Evolutionary conservation across 805 yeast genomes (phyloP), one percentile per base, ranked within the genome.

Genomic region (Cyberlindnera maclurae): DNA sequence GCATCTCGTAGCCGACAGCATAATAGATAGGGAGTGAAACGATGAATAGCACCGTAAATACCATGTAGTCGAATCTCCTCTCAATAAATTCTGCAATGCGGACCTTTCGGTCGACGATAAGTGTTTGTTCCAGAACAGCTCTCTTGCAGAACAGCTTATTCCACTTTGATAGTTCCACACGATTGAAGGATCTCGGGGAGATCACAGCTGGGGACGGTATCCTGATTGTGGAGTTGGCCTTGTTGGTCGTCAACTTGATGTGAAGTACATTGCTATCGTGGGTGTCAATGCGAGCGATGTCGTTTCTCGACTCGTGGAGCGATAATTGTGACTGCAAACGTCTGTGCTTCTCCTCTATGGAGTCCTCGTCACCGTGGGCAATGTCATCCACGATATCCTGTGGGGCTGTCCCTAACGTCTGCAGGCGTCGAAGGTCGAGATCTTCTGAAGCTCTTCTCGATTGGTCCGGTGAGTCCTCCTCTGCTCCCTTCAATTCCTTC

Each of bases 21-120:
- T 72, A 80, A 57, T 79, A 82, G 22, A 80, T 63, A 2, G 84
- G 81, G 10, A 80, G 42, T 1, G 88, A 80, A 3, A 63, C 67
- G 7, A 78, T 49, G 41, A 78, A 71, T 10, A 82, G 41, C 0
- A 64, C 31, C 0, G 52, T 40, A 54, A 75, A 77, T 3, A 77
- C 51, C 12, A 69, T 43, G 73, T 79, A 77, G 56, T 80, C 87
- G 41, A 78, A 65, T 50, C 75, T 59, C 26, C 61, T 61, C 5
- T 64, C 57, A 10, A 70, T 54, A 39, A 64, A 63, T 11, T 65
- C 50, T 2, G 68, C 65, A 13, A 64, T 52, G 5, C 29, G 33
- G 29, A 57, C 47, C 12, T 64, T 39, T 15, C 54, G 38, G 15
- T 51, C 40, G 5, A 24, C 18, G 4, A 13, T 13, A 7, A 8